Evolutionary conservation across 2,329 filamentous ascomycete genomes (phyloP).

Genomic region (Knufia fluminis): DNA sequence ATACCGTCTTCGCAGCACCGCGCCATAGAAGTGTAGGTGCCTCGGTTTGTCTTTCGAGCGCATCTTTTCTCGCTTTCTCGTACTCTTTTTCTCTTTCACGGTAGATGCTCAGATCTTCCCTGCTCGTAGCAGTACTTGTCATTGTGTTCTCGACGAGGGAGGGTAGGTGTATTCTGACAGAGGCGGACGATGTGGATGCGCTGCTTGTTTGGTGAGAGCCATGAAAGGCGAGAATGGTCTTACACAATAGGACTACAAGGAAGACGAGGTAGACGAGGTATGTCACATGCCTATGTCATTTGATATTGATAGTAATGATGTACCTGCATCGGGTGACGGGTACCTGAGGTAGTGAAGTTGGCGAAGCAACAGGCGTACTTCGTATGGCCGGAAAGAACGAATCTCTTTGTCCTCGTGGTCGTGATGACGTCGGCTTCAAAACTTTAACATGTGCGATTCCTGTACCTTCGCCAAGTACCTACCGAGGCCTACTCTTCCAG

Average conservation of each 20-base stretch:
- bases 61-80: slow-evolving; percentile 18
- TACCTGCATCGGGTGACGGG: background rate
- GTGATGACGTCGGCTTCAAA: background rate
- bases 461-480: background rate
- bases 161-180: background rate
- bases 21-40: slow-evolving; percentile 33
- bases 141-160: background rate
- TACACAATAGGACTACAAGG: background rate
- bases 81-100: slow-evolving; percentile 4
- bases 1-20: slow-evolving; percentile 37
- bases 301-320: background rate
- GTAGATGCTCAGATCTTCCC: background rate
- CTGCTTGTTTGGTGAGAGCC: background rate
- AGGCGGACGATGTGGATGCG: background rate
- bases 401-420: no score
- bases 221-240: background rate
- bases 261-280: background rate
- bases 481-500: no score
- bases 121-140: background rate
- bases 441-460: background rate
- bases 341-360: background rate
- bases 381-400: background rate
- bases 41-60: slow-evolving; percentile 24
- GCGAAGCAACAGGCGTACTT: background rate
- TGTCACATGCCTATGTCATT: slow-evolving; percentile 6